Conservation (phyloP, 208 protist genomes). For the Wallacemonas rigidus region DNA sequence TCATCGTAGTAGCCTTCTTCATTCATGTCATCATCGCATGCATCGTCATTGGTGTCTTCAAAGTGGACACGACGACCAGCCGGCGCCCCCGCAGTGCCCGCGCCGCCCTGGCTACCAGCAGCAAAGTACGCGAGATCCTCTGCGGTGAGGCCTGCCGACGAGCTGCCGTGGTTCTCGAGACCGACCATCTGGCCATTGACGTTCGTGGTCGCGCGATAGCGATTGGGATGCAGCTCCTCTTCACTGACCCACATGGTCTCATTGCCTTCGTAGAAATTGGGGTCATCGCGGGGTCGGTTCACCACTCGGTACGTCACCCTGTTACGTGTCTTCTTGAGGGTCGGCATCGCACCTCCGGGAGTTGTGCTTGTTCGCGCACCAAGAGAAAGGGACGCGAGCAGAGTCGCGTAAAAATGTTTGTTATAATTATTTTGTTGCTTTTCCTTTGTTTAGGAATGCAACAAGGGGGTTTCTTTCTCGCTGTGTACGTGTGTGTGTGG, state of each 20-base stretch:
- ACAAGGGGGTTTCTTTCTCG: too few species aligned
- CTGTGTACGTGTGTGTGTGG: too few species aligned
- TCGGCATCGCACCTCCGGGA: constrained; percentile 24
- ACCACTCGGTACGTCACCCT: constrained; percentile 71
- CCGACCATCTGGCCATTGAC: constrained; percentile 11
- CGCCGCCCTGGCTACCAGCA: constrained; percentile 9
- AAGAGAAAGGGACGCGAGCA: too few species aligned
- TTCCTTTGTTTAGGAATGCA: too few species aligned
- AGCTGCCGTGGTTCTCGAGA: background rate
- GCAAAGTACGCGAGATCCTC: constrained; percentile 19
- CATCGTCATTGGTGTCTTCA: constrained; percentile 11
- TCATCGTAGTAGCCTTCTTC: constrained; percentile 22
- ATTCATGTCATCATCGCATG: constrained; percentile 22
- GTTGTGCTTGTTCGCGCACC: background rate
- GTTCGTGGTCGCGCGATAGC: constrained; percentile 20
- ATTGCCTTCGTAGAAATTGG: constrained; percentile 29
- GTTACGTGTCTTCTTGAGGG: constrained; percentile 36
- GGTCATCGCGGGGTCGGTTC: constrained; percentile 62
- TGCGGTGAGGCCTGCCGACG: constrained; percentile 4
- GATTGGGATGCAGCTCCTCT: constrained; percentile 52
- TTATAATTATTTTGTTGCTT: too few species aligned
- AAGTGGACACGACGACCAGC: constrained; percentile 19
- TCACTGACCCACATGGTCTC: constrained; percentile 60
- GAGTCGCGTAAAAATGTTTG: too few species aligned
- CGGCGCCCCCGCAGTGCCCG: constrained; percentile 2